Percentiles rank a stretch among this genome's conserved stretches.
These are phyloP conservation scores for Tuctoria greenei DNA, from an alignment of 176 grass and related monocot genomes.

Conservation along the genomic window DNA sequence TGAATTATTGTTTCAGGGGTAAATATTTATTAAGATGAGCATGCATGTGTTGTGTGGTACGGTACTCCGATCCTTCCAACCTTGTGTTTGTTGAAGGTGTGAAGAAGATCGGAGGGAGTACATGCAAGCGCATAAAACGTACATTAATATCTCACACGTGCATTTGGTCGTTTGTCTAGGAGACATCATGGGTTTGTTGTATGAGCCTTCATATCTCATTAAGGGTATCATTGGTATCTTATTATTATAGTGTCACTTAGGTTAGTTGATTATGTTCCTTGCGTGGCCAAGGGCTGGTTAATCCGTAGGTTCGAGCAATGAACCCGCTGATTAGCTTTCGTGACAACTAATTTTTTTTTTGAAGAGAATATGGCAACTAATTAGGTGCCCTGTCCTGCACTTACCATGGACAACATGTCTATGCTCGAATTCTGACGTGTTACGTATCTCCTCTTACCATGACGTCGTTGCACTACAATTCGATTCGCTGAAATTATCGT, in stretches of 20 bases:
- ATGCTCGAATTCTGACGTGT: neutral
- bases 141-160: conserved; percentile 16
- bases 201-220: conserved; percentile 2
- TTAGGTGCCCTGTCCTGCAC: conserved; percentile 26
- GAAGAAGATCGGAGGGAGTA: too few species aligned
- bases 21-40: too few species aligned
- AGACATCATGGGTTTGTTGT: conserved; percentile 24
- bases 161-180: neutral
- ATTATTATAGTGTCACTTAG: neutral
- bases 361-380: conserved; percentile 11
- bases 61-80: too few species aligned
- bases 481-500: neutral
- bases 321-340: conserved; percentile 7
- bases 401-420: neutral
- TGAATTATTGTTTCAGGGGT: neutral
- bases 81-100: too few species aligned
- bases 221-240: conserved; percentile 15
- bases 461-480: neutral
- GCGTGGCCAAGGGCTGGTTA: conserved; percentile 34
- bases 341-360: neutral
- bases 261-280: neutral
- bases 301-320: neutral
- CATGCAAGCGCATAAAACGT: neutral
- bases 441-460: neutral
- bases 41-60: too few species aligned